phyloP scores from a whole-genome alignment of 805 yeast species.

The Kazachstania kunashirensis region DNA sequence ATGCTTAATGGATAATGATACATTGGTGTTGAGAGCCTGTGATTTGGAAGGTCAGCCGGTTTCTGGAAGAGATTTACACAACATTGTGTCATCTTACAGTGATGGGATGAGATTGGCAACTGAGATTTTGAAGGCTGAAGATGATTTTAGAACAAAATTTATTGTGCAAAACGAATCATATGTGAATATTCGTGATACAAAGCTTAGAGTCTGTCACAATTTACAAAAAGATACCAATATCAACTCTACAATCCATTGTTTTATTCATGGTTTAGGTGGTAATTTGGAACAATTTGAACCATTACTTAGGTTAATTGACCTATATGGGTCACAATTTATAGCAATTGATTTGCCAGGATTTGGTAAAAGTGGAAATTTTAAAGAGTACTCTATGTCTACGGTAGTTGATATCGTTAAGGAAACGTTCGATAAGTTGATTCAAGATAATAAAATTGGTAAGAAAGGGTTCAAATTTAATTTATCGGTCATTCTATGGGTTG shows the following conservation, averaged over 20 bases:
- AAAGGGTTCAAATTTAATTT: constrained; percentile 4
- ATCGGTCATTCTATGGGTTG: constrained; percentile 34
- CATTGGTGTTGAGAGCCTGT: too few relatives aligned
- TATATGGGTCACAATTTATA: constrained; percentile 52
- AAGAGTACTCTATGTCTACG: constrained; percentile 14
- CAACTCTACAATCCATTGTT: constrained; percentile 39
- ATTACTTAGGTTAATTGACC: constrained; percentile 45
- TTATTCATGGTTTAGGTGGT: constrained; percentile 88
- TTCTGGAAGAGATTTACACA: constrained; percentile 12
- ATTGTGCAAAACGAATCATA: constrained; percentile 12
- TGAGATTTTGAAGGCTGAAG: constrained; percentile 6
- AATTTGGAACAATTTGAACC: constrained; percentile 78
- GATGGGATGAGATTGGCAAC: constrained; percentile 10
- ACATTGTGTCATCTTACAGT: constrained; percentile 13
- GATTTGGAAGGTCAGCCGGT: constrained; percentile 13
- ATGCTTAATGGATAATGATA: too few relatives aligned
- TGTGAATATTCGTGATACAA: constrained; percentile 1
- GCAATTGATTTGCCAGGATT: constrained; percentile 85
- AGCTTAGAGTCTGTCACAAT: constrained; percentile 22
- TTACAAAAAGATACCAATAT: constrained; percentile 3
- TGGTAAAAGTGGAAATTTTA: constrained; percentile 40
- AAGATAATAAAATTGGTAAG: neutral
- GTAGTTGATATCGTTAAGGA: constrained; percentile 6
- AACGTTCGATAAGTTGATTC: neutral
- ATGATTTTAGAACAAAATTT: constrained; percentile 20